A percentile compares a stretch with the other conserved stretches of the same genome.
phyloP scores from a whole-genome alignment of 768 basidiomycete genomes.

The Termitomyces sp. region DNA sequence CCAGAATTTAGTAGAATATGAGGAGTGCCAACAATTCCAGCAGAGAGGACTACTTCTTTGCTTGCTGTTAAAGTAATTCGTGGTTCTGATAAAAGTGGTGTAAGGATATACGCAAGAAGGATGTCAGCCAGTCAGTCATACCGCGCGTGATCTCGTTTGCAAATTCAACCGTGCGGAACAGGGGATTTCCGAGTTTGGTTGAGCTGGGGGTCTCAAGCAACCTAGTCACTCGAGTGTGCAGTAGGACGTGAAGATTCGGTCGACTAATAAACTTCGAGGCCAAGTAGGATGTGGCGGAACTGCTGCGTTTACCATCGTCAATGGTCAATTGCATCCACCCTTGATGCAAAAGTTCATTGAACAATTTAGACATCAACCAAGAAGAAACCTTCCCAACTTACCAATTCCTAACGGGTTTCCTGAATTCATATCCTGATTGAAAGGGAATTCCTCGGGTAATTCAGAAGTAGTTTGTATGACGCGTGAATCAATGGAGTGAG shows the following conservation, averaged over 20 bases:
- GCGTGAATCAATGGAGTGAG: constrained; percentile 23
- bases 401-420: constrained; percentile 39
- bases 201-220: constrained; percentile 11
- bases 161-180: constrained; percentile 3
- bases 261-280: constrained; percentile 17
- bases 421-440: constrained; percentile 38
- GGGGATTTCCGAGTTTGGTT: neutral
- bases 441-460: constrained; percentile 32
- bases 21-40: constrained; percentile 31
- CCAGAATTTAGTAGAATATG: constrained; percentile 29
- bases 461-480: constrained; percentile 31
- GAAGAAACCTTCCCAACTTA: constrained; percentile 15
- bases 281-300: constrained; percentile 9
- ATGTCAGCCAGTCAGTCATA: neutral
- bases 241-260: constrained; percentile 23
- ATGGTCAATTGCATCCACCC: constrained; percentile 15
- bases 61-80: constrained; percentile 9
- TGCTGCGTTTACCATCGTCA: constrained; percentile 10
- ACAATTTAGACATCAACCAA: neutral
- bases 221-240: constrained; percentile 21
- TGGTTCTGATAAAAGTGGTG: neutral
- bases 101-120: neutral
- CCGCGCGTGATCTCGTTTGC: neutral
- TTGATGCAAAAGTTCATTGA: neutral
- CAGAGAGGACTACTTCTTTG: constrained; percentile 13